A percentile compares a stretch with the other conserved stretches of the same genome.
Evolutionary conservation across 75 land plant genomes (phyloP).

Genomic region (Pinus tabuliformis): DNA sequence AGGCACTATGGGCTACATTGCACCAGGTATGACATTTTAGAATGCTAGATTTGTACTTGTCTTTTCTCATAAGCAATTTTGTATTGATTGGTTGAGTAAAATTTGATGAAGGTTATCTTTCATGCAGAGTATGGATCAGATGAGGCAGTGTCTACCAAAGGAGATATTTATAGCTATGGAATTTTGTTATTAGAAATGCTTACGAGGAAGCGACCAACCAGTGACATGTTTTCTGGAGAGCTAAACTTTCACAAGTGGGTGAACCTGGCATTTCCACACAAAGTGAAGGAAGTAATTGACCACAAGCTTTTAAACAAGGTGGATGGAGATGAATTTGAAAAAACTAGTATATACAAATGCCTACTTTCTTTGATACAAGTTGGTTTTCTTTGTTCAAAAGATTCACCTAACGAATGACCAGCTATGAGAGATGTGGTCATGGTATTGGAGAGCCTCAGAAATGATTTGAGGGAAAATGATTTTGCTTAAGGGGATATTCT

Average conservation of each 20-base stretch:
- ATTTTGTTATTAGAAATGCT: conserved; percentile 26
- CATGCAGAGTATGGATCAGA: conserved; percentile 23
- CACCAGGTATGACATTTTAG: neutral
- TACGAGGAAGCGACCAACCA: conserved; percentile 9
- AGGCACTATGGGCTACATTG: neutral
- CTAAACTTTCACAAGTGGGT: neutral
- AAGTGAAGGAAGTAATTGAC: neutral
- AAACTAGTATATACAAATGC: neutral
- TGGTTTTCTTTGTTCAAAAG: conserved; percentile 24
- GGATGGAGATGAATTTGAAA: neutral
- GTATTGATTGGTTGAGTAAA: neutral
- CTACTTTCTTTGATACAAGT: neutral
- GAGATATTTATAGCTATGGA: conserved; percentile 36
- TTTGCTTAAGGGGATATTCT: too few species aligned
- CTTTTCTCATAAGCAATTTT: neutral
- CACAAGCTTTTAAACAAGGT: neutral
- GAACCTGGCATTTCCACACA: neutral
- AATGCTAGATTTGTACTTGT: neutral
- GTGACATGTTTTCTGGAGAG: neutral
- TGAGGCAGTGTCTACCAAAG: conserved; percentile 14
- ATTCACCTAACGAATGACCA: conserved; percentile 24
- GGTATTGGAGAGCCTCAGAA: neutral
- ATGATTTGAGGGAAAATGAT: too few species aligned
- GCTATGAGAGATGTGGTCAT: conserved; percentile 26
- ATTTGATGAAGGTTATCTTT: neutral